These are phyloP conservation scores for Syzygium jambos DNA, from an alignment of 345 rosid species.

Conservation along the genomic window DNA sequence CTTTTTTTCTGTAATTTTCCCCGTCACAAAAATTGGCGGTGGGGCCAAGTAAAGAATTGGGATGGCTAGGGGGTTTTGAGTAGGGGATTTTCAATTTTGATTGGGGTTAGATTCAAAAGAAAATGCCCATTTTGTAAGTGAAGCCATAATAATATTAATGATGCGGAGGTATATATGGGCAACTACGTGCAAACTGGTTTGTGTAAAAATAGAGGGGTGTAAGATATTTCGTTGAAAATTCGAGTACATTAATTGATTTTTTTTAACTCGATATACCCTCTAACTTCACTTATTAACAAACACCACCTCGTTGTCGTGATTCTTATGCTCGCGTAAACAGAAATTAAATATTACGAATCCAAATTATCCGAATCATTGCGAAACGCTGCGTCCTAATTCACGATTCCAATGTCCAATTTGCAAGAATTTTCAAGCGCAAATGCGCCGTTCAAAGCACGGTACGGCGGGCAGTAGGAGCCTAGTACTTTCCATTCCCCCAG, in stretches of 20 bases:
- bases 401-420: neutral
- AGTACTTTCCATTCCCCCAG: neutral
- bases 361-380: neutral
- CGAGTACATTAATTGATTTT: neutral
- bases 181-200: neutral
- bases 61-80: neutral
- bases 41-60: neutral
- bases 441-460: neutral
- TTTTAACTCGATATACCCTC: neutral
- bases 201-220: neutral
- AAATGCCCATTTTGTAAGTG: neutral
- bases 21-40: neutral
- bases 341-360: neutral
- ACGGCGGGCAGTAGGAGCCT: neutral
- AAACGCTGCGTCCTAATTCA: neutral
- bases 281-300: neutral
- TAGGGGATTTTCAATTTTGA: neutral
- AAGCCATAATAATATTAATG: neutral
- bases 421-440: neutral
- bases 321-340: neutral
- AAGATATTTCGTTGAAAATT: too few relatives aligned
- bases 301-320: neutral
- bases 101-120: neutral
- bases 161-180: rapidly evolving
- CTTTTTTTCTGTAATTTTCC: neutral